phyloP scores from a whole-genome alignment of 192 early-diverging fungal genomes.

The Umbelopsis sp. region DNA sequence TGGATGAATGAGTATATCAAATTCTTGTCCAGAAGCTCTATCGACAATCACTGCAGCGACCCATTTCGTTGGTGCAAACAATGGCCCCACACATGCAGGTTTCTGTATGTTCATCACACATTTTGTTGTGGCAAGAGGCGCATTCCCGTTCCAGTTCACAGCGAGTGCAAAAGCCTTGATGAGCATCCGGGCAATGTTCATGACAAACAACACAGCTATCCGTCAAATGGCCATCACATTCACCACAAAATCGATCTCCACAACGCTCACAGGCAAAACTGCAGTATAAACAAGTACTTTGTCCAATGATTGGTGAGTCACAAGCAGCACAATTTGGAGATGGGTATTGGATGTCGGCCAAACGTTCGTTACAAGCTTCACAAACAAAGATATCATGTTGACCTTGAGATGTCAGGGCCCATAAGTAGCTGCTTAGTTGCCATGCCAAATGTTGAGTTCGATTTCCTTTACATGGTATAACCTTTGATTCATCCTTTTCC shows the following conservation, averaged over 20 bases:
- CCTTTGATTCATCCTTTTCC: neutral
- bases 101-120: constrained; percentile 1
- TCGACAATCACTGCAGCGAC: constrained; percentile 3
- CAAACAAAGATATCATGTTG: constrained; percentile 1
- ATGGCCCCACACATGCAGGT: constrained; percentile 13
- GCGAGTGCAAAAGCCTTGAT: constrained; percentile 1
- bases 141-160: neutral
- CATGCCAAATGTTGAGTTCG: neutral
- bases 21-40: neutral
- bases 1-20: neutral
- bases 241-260: neutral
- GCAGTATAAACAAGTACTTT: neutral
- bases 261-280: constrained; percentile 6
- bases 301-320: neutral
- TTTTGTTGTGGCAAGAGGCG: constrained; percentile 4
- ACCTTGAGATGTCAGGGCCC: constrained; percentile 1
- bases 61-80: neutral
- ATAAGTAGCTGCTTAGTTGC: constrained; percentile 11
- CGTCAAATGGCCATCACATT: constrained; percentile 4
- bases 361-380: neutral
- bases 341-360: constrained; percentile 11
- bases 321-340: neutral
- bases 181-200: neutral
- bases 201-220: constrained; percentile 7
- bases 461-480: neutral